Evolutionary conservation across 2,329 filamentous ascomycete genomes (phyloP), one percentile per base, ranked within the genome.

Genomic region (Venturia oleaginea): DNA sequence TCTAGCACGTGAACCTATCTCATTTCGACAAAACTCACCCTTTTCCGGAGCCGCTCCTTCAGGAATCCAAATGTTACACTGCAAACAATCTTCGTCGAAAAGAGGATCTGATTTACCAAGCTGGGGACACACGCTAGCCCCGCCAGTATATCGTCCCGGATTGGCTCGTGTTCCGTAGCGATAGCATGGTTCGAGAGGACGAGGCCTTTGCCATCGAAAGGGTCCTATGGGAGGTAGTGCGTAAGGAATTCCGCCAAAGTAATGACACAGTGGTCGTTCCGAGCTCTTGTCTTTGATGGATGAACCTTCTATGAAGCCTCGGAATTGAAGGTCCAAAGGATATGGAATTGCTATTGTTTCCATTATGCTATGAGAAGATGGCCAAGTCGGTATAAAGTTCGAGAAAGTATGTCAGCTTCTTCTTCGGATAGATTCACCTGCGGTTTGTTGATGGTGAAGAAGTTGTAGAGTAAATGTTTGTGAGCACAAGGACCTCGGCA

Each of bases 201-300:
- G 76, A 8, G 83, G 80, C 62, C 75, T 76, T 19, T 79, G 78
- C 73, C 83, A 85, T 63, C 82, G 76, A 66, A 78, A 76, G 17
- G 74, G 71, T 6, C 77, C 77, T 30, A 75, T 66, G 0, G 82
- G 81, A 17, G 82, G 80, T 1, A 83, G 72, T 0, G 80, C 83
- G 66, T 84, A 85, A 0, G 83, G 83, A 0, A 85, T 71, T 6
- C 81, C 81, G 24, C 82, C 82, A 63, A 83, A 83, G 69, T 80
- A 84, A 66, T 79, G 79, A 64, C 79, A 79, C 1, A 80, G 71
- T 6, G 75, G 72, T 22, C 70, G 68, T 17, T 67, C 66, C 15
- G 70, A 70, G 13, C 69, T 66, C 30, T 68, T 68, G 22, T 73
- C 69, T 13, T 74, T 70, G 62, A 83, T 73, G 0, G 79, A 81